These are phyloP conservation scores for Zasmidium angulare DNA, from an alignment of 2,329 filamentous ascomycete species.

Conservation along the genomic window DNA sequence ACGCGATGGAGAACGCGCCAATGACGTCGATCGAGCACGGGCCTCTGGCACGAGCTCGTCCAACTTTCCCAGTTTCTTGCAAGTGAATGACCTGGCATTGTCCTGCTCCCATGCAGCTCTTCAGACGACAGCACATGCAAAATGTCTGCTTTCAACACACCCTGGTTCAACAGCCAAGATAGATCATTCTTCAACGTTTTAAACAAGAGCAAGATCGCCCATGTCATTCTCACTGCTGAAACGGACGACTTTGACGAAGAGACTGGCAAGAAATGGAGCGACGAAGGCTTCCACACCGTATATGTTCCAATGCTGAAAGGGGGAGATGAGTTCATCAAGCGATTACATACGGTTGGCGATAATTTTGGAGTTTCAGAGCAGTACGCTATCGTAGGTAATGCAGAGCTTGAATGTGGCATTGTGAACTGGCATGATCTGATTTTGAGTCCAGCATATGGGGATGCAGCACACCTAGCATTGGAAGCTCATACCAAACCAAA, in stretches of 20 bases:
- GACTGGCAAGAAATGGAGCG: slow-evolving; percentile 55
- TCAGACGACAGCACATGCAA: neutral
- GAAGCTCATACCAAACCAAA: slow-evolving; percentile 58
- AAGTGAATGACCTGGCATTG: neutral
- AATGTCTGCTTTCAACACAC: slow-evolving; percentile 34
- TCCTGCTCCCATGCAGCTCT: neutral
- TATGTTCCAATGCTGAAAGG: slow-evolving; percentile 57
- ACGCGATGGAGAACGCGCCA: too few species aligned
- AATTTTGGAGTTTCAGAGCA: slow-evolving; percentile 58
- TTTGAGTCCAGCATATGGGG: slow-evolving; percentile 55
- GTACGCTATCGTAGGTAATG: slow-evolving; percentile 62
- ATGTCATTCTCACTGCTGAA: slow-evolving; percentile 53
- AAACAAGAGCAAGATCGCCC: slow-evolving; percentile 43
- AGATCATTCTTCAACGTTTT: slow-evolving; percentile 36
- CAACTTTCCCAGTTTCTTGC: neutral
- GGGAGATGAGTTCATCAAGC: slow-evolving; percentile 47
- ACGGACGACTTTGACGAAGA: slow-evolving; percentile 57
- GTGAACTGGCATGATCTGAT: slow-evolving; percentile 2
- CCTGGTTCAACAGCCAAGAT: slow-evolving; percentile 34
- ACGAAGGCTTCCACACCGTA: slow-evolving; percentile 60
- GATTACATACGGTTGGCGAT: slow-evolving; percentile 54
- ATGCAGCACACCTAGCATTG: slow-evolving; percentile 60
- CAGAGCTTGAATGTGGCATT: neutral
- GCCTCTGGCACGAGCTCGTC: neutral
- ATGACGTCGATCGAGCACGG: neutral